Conservation (phyloP, 305 asterid genomes). For the Fraxinus sp. region DNA sequence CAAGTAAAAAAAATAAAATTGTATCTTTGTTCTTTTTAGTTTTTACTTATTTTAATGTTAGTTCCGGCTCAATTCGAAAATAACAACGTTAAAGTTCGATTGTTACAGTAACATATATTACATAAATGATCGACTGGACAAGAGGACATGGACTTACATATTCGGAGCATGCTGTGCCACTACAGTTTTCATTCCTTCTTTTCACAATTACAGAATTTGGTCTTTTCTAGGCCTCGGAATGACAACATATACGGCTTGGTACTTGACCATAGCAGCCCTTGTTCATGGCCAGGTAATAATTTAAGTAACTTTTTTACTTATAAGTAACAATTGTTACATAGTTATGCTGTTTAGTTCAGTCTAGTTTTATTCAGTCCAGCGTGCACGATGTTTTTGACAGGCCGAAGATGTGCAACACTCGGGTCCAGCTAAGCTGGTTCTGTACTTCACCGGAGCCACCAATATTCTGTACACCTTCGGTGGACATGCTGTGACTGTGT, state of each 20-base stretch:
- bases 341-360: neutral
- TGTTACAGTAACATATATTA: constrained; percentile 73
- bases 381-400: constrained; percentile 28
- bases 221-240: constrained; percentile 82
- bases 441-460: constrained; percentile 96
- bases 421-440: constrained; percentile 68
- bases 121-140: constrained; percentile 82
- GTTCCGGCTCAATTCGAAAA: neutral
- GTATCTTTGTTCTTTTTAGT: neutral
- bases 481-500: constrained; percentile 98
- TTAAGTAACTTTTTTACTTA: neutral
- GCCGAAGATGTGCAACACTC: constrained; percentile 66
- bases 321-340: neutral
- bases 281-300: constrained; percentile 79
- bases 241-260: constrained; percentile 97
- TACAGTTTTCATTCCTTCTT: constrained; percentile 84
- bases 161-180: constrained; percentile 96
- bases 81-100: neutral
- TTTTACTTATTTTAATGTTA: neutral
- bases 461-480: constrained; percentile 90
- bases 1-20: neutral
- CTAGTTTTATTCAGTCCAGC: neutral
- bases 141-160: constrained; percentile 94
- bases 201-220: constrained; percentile 90
- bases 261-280: constrained; percentile 66